phyloP scores from a whole-genome alignment of 257 asterid species.

The Gardenia jasminoides region DNA sequence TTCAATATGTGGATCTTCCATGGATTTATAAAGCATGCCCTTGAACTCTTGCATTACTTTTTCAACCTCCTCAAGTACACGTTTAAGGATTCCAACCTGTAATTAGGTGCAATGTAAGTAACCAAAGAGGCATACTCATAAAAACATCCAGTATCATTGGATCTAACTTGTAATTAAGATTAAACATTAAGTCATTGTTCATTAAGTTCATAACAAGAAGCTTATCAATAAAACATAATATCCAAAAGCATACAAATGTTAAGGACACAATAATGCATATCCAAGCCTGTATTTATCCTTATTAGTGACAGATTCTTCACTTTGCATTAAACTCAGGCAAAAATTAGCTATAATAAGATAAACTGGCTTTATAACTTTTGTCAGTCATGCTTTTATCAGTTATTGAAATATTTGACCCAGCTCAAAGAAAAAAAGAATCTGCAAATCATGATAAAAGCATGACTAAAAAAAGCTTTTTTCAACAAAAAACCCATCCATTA shows the following conservation, averaged over 20 bases:
- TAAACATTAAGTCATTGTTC: background rate
- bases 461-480: background rate
- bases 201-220: background rate
- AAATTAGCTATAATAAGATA: background rate
- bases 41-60: constrained; percentile 93
- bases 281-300: background rate
- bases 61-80: constrained; percentile 95
- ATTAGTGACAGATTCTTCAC: background rate
- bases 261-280: background rate
- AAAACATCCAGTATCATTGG: background rate
- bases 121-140: background rate
- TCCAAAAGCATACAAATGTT: background rate
- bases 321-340: background rate
- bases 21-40: constrained; percentile 88
- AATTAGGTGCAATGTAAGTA: constrained; percentile 12
- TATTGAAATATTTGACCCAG: too few relatives aligned
- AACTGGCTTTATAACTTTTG: background rate
- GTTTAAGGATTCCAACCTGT: constrained; percentile 92
- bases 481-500: background rate
- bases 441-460: background rate
- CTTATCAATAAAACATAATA: background rate
- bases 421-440: too few relatives aligned
- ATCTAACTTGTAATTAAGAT: background rate
- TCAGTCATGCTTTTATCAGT: too few relatives aligned
- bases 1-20: constrained; percentile 95